Evolutionary conservation across 2,329 filamentous ascomycete genomes (phyloP), one percentile per base, ranked within the genome.

Genomic region (Botrytis tulipae): DNA sequence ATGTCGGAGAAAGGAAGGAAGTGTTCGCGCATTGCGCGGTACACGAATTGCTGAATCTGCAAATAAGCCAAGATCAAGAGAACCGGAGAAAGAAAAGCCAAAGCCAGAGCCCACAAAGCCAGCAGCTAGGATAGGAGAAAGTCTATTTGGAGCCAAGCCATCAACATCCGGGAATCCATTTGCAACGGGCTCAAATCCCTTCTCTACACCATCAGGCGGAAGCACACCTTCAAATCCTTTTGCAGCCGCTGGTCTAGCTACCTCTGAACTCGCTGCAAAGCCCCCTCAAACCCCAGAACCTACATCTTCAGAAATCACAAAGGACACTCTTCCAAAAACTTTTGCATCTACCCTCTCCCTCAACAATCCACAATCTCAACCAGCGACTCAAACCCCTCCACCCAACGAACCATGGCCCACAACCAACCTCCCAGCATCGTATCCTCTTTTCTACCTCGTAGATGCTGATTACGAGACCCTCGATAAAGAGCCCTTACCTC

Each of bases 391-490:
- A 25, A 78, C 81, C 9, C 80, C 80, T 4, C 74, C 77, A 20
- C 85, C 88, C 0, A 84, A 87, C 1, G 89, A 94, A 77, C 91
- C 93, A 14, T 98, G 95, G 95, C 95, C 95, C 0, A 80, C 87
- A 57, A 85, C 89, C 2, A 83, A 86, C 0, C 91, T 93, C 77
- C 92, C 93, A 0, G 75, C 85, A 1, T 85, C 94, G 0, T 98
- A 95, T 82, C 92, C 93, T 0, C 84, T 88, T 44, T 92, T 92
- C 80, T 93, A 94, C 84, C 89, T 95, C 62, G 86, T 91, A 69
- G 96, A 98, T 78, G 95, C 95, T 70, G 95, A 97, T 80, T 97
- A 93, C 83, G 96, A 99, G 82, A 93, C 92, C 6, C 88, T 98
- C 40, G 93, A 93, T 75, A 81, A 82, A 29, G 80, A 90, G 77